phyloP scores from a whole-genome alignment of 371 early-diverging fungal species.

The Mortierella sp. region DNA sequence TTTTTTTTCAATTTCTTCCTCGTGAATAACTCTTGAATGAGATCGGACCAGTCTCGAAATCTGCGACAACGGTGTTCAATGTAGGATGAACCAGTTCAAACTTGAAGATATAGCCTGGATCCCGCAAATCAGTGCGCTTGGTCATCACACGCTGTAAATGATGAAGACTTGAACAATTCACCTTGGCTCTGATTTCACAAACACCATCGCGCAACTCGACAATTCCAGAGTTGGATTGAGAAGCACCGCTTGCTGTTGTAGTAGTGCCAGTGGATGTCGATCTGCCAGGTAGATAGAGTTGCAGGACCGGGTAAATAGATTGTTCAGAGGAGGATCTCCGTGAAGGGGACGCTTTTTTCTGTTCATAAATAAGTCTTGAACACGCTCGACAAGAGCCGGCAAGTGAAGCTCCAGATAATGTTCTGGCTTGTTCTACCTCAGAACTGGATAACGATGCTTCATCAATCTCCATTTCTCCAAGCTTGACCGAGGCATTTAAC shows the following conservation, averaged over 20 bases:
- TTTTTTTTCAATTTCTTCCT: slow-evolving; percentile 7
- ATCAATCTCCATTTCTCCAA: slow-evolving; percentile 15
- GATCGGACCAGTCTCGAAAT: slow-evolving; percentile 32
- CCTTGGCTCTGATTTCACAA: slow-evolving; percentile 45
- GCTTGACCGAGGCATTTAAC: slow-evolving; percentile 9
- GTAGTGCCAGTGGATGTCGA: background rate
- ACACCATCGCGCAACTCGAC: slow-evolving; percentile 38
- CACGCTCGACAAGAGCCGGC: slow-evolving; percentile 34
- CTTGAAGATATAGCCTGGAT: slow-evolving; percentile 49
- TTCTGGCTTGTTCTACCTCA: background rate
- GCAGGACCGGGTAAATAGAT: slow-evolving; percentile 29
- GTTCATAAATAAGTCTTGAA: slow-evolving; percentile 39
- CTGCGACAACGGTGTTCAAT: slow-evolving; percentile 23
- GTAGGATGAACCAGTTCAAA: slow-evolving; percentile 49
- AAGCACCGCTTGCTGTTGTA: background rate
- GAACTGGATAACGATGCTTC: background rate
- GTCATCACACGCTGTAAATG: slow-evolving; percentile 36
- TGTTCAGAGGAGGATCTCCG: slow-evolving; percentile 12
- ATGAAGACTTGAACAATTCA: slow-evolving; percentile 53
- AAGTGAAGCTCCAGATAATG: slow-evolving; percentile 5
- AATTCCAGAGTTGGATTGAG: slow-evolving; percentile 27
- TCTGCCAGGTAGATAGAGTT: slow-evolving; percentile 38
- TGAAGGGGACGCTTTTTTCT: slow-evolving; percentile 24
- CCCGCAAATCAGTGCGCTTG: slow-evolving; percentile 15
- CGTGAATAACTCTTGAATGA: slow-evolving; percentile 45